Percentiles rank a stretch among this genome's conserved stretches.
Conservation (phyloP, 176 grass and related monocot species). For the Oryza coarctata region DNA sequence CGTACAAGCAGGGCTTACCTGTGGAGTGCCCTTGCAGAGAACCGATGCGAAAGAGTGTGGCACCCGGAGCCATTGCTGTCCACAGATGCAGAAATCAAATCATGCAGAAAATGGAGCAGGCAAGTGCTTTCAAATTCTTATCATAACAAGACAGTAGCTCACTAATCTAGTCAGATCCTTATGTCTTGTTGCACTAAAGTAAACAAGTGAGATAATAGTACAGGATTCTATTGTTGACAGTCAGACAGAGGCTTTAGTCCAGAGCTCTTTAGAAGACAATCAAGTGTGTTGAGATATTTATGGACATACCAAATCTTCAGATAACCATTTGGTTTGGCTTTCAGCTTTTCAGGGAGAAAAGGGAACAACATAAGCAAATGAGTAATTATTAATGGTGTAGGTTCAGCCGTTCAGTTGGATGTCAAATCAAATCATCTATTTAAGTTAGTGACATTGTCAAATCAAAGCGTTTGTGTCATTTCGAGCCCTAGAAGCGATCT, state of each 20-base stretch:
- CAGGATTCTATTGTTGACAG: conserved; percentile 21
- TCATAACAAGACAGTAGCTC: background rate
- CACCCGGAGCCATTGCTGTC: conserved; percentile 18
- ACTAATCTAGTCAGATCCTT: background rate
- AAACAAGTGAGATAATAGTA: background rate
- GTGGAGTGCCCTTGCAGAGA: conserved; percentile 22
- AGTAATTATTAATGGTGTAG: background rate
- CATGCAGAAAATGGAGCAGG: background rate
- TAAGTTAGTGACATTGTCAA: background rate
- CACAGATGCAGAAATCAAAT: background rate
- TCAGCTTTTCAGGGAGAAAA: background rate
- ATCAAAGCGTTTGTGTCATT: background rate
- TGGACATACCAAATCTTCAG: background rate
- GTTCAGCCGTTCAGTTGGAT: background rate
- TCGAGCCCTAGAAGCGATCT: no score
- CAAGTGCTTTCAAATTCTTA: background rate
- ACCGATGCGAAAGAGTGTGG: conserved; percentile 30
- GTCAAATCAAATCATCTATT: background rate
- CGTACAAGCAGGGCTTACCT: background rate
- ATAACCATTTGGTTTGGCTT: background rate
- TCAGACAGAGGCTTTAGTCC: background rate
- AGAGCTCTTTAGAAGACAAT: background rate
- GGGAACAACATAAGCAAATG: background rate
- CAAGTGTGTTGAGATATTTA: conserved; percentile 2
- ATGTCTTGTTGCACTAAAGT: background rate